Percentiles rank a stretch among this genome's conserved stretches.
These are phyloP conservation scores for Komagataella populi DNA, from an alignment of 805 yeast genomes.

Conservation along the genomic window DNA sequence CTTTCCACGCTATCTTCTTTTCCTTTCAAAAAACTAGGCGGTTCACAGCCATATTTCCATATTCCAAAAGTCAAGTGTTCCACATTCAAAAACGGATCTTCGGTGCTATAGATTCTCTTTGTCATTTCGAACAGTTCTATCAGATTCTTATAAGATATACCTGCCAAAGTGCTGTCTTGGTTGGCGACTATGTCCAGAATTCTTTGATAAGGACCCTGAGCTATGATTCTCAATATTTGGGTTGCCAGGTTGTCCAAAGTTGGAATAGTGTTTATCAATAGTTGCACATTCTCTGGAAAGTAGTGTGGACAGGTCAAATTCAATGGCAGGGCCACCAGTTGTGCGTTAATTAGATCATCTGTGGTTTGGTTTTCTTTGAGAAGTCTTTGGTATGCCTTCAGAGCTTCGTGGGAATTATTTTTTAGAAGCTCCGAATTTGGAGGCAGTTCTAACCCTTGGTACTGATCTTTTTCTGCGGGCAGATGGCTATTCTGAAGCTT, in stretches of 20 bases:
- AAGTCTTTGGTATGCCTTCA: conserved; percentile 4
- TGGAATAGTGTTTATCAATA: conserved; percentile 56
- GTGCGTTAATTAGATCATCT: conserved; percentile 23
- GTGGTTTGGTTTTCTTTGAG: conserved; percentile 6
- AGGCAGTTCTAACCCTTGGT: conserved; percentile 20
- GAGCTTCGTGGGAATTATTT: conserved; percentile 5
- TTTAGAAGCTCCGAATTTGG: conserved; percentile 19
- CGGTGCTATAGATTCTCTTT: conserved; percentile 49
- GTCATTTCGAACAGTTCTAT: conserved; percentile 71
- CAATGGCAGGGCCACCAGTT: conserved; percentile 47
- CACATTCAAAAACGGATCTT: conserved; percentile 60
- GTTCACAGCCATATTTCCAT: conserved; percentile 49
- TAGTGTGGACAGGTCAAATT: conserved; percentile 41
- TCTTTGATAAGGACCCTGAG: conserved; percentile 64
- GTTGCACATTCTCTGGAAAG: conserved; percentile 47
- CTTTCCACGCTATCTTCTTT: conserved; percentile 49
- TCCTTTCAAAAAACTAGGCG: conserved; percentile 43
- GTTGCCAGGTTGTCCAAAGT: conserved; percentile 71
- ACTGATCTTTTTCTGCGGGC: not conserved
- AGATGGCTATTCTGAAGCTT: conserved; percentile 2
- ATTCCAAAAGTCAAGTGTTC: conserved; percentile 59
- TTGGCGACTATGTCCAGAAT: conserved; percentile 56
- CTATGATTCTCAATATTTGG: conserved; percentile 62
- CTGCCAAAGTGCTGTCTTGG: conserved; percentile 52
- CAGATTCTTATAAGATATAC: conserved; percentile 48